Evolutionary conservation across 306 rosid genomes (phyloP), one percentile per base, ranked within the genome.

Genomic region (Casuarina cunninghamiana): DNA sequence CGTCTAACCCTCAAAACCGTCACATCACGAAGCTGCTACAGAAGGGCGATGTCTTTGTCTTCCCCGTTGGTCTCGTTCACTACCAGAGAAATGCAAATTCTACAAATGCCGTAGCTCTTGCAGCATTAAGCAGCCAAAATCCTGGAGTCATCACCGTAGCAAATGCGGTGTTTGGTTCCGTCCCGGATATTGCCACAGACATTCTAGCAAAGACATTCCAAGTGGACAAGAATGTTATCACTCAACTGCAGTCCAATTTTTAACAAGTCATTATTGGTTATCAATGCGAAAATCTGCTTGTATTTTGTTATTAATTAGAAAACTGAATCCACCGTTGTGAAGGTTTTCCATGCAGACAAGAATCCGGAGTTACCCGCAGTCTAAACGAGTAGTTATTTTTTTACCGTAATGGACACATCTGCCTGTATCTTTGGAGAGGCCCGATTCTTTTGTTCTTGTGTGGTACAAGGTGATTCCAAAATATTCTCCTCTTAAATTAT

Each of bases 41-140:
- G 35, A 80, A 69, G 63, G 89, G 86, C 1, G 84, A 85, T 11
- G 84, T 69, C n/a, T 85, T 79, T 35, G 82, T 85, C 5, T 85
- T 85, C 74, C 86, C 86, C 4, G 19, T 66, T 2, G 88, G 86
- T 5, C 86, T 82, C 10, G 16, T 79, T 16, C 84, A 85, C 66
- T 85, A 58, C 58, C 89, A 85, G 71, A 53, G 61, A 42, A 85
- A 82, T 35, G 7, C 73, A 5, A 82, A 62, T 0, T 17, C 71
- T 9, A 37, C 51, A 16, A 72, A 69, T 10, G 86, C 86, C 0
- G 57, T 69, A 0, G 88, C 88, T 21, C 45, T 85, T 60, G 71
- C 86, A 38, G 80, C 84, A 70, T 53, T 86, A 9, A 86, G 78
- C 74, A 82, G 86, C 73, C 86, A 86, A 53, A 86, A 83, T 69